phyloP scores from a whole-genome alignment of 768 basidiomycete genomes.

The Lactarius vividus region DNA sequence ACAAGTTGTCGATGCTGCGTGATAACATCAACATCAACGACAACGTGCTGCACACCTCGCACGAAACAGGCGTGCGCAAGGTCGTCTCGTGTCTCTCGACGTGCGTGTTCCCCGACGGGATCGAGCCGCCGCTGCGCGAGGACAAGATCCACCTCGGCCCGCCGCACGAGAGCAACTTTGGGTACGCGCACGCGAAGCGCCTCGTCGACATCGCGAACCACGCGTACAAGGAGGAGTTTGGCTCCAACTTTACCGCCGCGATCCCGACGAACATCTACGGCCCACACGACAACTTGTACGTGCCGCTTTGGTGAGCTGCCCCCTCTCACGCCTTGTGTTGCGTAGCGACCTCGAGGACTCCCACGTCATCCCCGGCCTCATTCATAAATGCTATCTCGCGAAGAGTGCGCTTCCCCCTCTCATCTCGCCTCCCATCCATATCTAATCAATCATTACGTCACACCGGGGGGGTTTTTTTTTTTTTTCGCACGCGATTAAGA shows the following conservation, averaged over 20 bases:
- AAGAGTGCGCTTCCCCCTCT: constrained; percentile 51
- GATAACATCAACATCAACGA: constrained; percentile 96
- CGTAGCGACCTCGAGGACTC: constrained; percentile 79
- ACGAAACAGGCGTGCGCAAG: constrained; percentile 63
- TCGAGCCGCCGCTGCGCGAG: constrained; percentile 88
- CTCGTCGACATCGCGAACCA: constrained; percentile 95
- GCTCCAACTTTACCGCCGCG: constrained; percentile 94
- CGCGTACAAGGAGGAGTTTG: constrained; percentile 94
- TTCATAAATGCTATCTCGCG: constrained; percentile 89
- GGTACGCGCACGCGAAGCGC: constrained; percentile 93
- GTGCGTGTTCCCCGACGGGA: constrained; percentile 96
- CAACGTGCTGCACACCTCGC: constrained; percentile 77
- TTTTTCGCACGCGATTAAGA: constrained; percentile 41
- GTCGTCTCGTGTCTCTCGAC: constrained; percentile 94
- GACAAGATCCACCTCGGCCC: constrained; percentile 88
- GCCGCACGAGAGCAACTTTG: constrained; percentile 92
- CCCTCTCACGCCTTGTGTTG: not conserved
- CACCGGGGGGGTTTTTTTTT: not conserved
- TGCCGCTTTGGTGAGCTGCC: constrained; percentile 3
- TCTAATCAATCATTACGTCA: not conserved
- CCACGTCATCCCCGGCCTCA: constrained; percentile 91
- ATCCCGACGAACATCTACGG: constrained; percentile 97
- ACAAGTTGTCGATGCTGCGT: constrained; percentile 90
- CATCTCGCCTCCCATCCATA: not conserved
- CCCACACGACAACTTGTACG: constrained; percentile 87